phyloP scores from a whole-genome alignment of 2,329 filamentous ascomycete species.

The Capronia epimyces region DNA sequence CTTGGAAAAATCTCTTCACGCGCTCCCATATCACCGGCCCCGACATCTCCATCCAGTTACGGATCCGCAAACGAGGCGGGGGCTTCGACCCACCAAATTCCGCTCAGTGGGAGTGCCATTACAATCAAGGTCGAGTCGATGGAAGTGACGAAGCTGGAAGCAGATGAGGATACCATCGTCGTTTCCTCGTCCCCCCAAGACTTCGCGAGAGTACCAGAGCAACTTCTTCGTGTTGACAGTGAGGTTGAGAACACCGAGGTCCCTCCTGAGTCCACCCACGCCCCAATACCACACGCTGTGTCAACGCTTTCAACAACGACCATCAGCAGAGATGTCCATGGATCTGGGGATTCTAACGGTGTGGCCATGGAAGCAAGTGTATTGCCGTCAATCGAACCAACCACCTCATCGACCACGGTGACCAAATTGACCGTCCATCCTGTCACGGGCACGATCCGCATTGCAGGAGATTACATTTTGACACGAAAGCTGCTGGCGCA shows the following conservation, averaged over 20 bases:
- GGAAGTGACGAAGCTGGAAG: slow-evolving; percentile 25
- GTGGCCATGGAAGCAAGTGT: slow-evolving; percentile 9
- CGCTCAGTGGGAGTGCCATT: slow-evolving; percentile 8
- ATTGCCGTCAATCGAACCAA: slow-evolving; percentile 27
- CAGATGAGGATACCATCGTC: slow-evolving; percentile 21
- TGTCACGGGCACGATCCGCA: slow-evolving; percentile 42
- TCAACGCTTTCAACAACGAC: slow-evolving; percentile 25
- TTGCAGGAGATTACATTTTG: slow-evolving; percentile 74
- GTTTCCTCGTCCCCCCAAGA: not conserved
- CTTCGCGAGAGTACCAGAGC: not conserved
- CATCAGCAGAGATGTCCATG: slow-evolving; percentile 19
- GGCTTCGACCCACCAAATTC: not conserved
- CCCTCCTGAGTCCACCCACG: not conserved
- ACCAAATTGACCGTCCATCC: slow-evolving; percentile 22
- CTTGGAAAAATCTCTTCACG: slow-evolving; percentile 12
- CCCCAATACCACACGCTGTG: slow-evolving; percentile 15
- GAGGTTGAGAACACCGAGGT: not conserved
- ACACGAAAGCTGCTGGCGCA: slow-evolving; percentile 71
- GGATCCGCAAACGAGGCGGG: slow-evolving; percentile 11
- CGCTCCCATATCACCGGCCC: slow-evolving; percentile 19
- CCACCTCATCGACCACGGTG: slow-evolving; percentile 20
- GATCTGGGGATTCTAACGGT: not conserved
- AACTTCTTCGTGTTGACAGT: not conserved
- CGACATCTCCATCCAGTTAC: slow-evolving; percentile 26
- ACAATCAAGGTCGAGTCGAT: slow-evolving; percentile 27